phyloP scores from a whole-genome alignment of 2,329 filamentous ascomycete genomes.

The Ophiocordyceps robertsii region DNA sequence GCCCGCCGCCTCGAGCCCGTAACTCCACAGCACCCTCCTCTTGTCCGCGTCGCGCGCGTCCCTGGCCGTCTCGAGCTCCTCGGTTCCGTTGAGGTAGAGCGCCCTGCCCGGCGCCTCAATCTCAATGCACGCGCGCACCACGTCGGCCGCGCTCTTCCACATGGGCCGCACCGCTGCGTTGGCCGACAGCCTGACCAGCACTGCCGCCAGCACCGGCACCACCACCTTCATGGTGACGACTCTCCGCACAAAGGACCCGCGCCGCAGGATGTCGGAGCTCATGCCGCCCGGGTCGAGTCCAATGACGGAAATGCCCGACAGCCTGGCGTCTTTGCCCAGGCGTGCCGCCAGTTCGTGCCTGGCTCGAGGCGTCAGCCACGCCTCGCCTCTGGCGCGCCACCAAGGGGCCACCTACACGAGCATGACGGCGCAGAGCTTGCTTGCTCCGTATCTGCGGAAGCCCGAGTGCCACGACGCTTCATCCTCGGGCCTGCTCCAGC shows the following conservation, averaged over 20 bases:
- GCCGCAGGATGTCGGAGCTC: constrained; percentile 15
- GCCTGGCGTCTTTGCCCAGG: constrained; percentile 17
- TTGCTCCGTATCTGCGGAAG: constrained; percentile 23
- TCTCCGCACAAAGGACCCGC: constrained; percentile 10
- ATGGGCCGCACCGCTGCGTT: constrained; percentile 16
- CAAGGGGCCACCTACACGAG: constrained; percentile 12
- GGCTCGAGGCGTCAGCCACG: neutral
- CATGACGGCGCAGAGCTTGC: constrained; percentile 23
- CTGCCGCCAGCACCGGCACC: constrained; percentile 9
- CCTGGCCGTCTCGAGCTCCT: constrained; percentile 11
- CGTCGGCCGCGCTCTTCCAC: constrained; percentile 19
- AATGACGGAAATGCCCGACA: constrained; percentile 20
- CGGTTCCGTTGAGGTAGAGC: constrained; percentile 20
- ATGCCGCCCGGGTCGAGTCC: constrained; percentile 25
- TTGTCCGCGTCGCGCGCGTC: constrained; percentile 17
- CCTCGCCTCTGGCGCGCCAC: neutral
- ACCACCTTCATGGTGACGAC: constrained; percentile 11
- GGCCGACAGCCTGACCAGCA: constrained; percentile 11
- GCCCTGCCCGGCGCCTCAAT: constrained; percentile 12
- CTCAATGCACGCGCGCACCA: constrained; percentile 17
- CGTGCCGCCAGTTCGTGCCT: constrained; percentile 21
- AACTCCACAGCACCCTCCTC: constrained; percentile 17
- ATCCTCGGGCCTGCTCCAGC: constrained; percentile 18
- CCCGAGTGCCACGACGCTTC: constrained; percentile 13
- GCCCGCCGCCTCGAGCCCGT: constrained; percentile 11